These are phyloP conservation scores for Russula compacta DNA, from an alignment of 768 basidiomycete genomes.

Conservation along the genomic window DNA sequence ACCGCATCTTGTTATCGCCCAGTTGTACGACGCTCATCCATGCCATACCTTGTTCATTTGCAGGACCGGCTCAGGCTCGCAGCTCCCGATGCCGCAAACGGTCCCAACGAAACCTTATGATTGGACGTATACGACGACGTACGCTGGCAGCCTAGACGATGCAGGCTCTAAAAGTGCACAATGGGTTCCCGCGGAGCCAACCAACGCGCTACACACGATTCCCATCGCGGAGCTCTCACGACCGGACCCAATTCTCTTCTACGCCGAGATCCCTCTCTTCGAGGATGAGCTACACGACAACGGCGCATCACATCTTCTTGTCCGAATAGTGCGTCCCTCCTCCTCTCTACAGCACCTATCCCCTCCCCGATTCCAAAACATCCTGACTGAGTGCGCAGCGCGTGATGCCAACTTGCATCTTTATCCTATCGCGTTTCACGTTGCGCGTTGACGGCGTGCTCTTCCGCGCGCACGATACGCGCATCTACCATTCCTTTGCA, in stretches of 20 bases:
- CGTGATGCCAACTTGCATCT: slow-evolving; percentile 94
- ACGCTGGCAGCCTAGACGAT: slow-evolving; percentile 48
- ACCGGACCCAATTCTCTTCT: slow-evolving; percentile 96
- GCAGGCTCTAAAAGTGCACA: slow-evolving; percentile 21
- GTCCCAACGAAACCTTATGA: slow-evolving; percentile 82
- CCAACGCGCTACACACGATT: slow-evolving; percentile 53
- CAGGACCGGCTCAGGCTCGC: slow-evolving; percentile 62
- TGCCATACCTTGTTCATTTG: slow-evolving; percentile 25
- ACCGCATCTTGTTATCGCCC: not conserved
- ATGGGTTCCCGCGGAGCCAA: slow-evolving; percentile 51
- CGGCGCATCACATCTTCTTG: slow-evolving; percentile 75
- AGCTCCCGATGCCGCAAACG: slow-evolving; percentile 58
- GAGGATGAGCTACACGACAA: slow-evolving; percentile 98
- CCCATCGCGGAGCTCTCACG: slow-evolving; percentile 79
- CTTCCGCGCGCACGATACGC: slow-evolving; percentile 82
- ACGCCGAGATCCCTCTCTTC: slow-evolving; percentile 88
- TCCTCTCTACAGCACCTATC: not conserved
- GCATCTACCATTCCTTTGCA: slow-evolving; percentile 79
- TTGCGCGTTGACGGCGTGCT: slow-evolving; percentile 92
- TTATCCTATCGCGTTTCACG: slow-evolving; percentile 85
- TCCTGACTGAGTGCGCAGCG: slow-evolving; percentile 41
- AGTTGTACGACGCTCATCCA: not conserved
- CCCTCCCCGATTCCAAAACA: not conserved
- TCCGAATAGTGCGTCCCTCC: slow-evolving; percentile 66
- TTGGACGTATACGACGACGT: slow-evolving; percentile 95